Conservation (phyloP, 106 monocot genomes). For the Phalaenopsis equestris region DNA sequence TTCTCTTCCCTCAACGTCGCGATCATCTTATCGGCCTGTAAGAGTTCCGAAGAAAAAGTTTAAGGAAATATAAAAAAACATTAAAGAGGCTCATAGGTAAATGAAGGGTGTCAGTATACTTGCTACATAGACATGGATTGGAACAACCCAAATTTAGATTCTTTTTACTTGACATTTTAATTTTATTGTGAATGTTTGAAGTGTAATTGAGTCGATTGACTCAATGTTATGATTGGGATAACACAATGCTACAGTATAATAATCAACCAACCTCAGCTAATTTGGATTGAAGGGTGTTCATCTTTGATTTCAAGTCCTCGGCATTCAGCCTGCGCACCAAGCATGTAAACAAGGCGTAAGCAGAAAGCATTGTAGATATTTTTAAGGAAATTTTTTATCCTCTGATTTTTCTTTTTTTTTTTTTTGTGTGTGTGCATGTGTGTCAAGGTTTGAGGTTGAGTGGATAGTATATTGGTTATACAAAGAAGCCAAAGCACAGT, state of each 20-base stretch:
- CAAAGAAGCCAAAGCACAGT: background rate
- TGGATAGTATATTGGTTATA: background rate
- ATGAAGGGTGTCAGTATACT: background rate
- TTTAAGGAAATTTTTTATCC: background rate
- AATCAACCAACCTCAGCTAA: conserved; percentile 1
- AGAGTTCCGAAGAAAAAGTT: background rate
- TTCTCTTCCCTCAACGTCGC: conserved; percentile 30
- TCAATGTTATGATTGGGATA: background rate
- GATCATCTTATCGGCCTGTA: conserved; percentile 31
- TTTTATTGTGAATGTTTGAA: too few species aligned
- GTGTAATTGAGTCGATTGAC: too few species aligned
- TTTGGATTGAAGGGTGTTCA: conserved; percentile 36
- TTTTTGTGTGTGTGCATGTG: background rate
- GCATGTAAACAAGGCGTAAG: background rate
- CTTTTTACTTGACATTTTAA: too few species aligned
- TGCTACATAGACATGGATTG: background rate
- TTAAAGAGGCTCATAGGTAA: background rate
- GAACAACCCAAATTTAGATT: too few species aligned
- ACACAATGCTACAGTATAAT: background rate
- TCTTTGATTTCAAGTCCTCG: conserved; percentile 42
- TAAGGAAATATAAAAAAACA: background rate
- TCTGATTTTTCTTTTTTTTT: background rate
- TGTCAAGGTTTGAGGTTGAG: background rate
- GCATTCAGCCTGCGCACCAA: conserved; percentile 37
- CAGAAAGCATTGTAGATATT: background rate